Evolutionary conservation across 805 yeast species (phyloP), one percentile per base, ranked within the genome.

Genomic region (Kodamaea leandrae): DNA sequence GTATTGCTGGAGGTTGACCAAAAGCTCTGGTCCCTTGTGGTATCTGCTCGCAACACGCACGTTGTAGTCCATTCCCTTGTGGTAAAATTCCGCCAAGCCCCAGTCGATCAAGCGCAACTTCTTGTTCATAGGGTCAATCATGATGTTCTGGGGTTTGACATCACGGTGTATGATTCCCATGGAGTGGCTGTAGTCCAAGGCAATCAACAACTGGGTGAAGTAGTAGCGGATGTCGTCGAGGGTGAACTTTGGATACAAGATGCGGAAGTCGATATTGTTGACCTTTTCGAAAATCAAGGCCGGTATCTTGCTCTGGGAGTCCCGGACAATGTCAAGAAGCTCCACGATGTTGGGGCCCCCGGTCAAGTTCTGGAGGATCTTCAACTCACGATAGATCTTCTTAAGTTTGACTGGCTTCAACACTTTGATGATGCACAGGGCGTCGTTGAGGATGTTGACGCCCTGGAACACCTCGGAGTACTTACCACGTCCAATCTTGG

Each of bases 111-210:
- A 74, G 48, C 96, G 76, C 51, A 90, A 66, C 55, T 77, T 79
- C 61, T 68, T 80, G 47, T 72, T 75, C 45, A 74, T 67, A 41
- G 86, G 96, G 61, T 90, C 96, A 51, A 90, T 90, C 96, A 90
- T 90, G 48, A 90, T 86, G 62, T 90, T 90, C 55, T 90, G 96
- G 8, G 97, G 97, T 63, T 90, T 90, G 42, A 90, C 96, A 63
- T 90, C 97, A 59, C 97, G 74, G 58, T 90, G 97, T 81, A 90
- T 89, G 46, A 90, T 87, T 16, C 97, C 97, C 88, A 85, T 85
- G 9, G 96, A 86, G 64, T 90, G 97, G 28, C 90, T 82, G 60
- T 78, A 90, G 58, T 90, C 96, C 51, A 90, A 71, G 9, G 96
- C 96, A 52, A 77, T 81, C 47, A 90, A 72, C 41, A 89, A 69